These are phyloP conservation scores for Fusarium citri DNA, from an alignment of 2,329 filamentous ascomycete genomes.

Conservation along the genomic window DNA sequence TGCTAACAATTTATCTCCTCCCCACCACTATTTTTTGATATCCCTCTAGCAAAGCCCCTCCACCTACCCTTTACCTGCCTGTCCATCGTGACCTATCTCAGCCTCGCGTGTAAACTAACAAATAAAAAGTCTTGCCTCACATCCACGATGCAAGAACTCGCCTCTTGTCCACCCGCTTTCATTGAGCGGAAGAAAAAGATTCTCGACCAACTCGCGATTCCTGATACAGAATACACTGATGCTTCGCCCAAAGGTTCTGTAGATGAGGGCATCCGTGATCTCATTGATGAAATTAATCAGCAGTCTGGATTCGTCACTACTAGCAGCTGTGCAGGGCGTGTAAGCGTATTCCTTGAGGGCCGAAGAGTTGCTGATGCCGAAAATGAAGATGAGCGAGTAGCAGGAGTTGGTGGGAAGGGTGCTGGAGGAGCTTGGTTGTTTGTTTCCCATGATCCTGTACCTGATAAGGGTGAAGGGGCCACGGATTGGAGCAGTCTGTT, in stretches of 20 bases:
- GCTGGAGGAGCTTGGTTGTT: conserved; percentile 87
- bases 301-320: conserved; percentile 85
- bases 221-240: conserved; percentile 80
- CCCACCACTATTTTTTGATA: conserved; percentile 12
- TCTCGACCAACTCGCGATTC: conserved; percentile 74
- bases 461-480: conserved; percentile 42
- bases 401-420: conserved; percentile 84
- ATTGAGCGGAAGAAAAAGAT: conserved; percentile 76
- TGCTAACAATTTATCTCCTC: conserved; percentile 28
- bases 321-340: conserved; percentile 89
- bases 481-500: conserved; percentile 50
- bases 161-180: conserved; percentile 58
- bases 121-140: conserved; percentile 31
- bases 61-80: conserved; percentile 18
- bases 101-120: conserved; percentile 41
- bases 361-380: conserved; percentile 55
- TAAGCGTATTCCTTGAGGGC: conserved; percentile 90
- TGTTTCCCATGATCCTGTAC: conserved; percentile 83
- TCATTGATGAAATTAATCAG: conserved; percentile 83
- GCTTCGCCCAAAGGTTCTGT: conserved; percentile 89
- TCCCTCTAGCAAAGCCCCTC: conserved; percentile 14
- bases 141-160: conserved; percentile 48
- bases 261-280: conserved; percentile 79
- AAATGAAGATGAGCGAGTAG: conserved; percentile 52
- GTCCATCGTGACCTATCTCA: conserved; percentile 35